Percentiles rank a stretch among this genome's conserved stretches.
phyloP scores from a whole-genome alignment of 31 red algal species.

The Bonnemaisonia californica region DNA sequence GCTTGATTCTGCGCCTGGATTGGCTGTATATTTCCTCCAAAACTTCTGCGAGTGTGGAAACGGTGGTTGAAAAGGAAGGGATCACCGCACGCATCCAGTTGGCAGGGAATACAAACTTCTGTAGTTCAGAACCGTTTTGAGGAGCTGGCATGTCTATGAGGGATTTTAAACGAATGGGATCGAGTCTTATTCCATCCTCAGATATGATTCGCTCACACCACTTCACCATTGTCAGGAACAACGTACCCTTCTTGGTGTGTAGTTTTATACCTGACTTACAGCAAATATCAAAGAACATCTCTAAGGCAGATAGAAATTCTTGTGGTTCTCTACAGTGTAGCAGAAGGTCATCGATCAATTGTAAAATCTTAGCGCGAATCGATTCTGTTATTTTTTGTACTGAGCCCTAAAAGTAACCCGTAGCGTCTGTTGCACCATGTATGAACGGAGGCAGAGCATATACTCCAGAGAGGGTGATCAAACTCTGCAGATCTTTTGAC shows the following conservation, averaged over 20 bases:
- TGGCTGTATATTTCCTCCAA: neutral
- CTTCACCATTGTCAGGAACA: neutral
- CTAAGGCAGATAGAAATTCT: neutral
- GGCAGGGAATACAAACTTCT: neutral
- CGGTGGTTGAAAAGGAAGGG: neutral
- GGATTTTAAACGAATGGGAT: too few species aligned
- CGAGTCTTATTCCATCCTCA: neutral
- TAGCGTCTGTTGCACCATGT: too few species aligned
- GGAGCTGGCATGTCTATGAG: too few species aligned
- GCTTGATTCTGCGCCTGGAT: neutral
- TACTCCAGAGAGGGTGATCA: too few species aligned
- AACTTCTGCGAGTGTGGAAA: neutral
- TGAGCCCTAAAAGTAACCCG: too few species aligned
- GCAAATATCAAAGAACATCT: neutral
- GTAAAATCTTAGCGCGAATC: too few species aligned
- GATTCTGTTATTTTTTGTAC: too few species aligned
- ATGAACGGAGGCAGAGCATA: too few species aligned
- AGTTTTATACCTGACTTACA: neutral
- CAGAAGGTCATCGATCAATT: slow-evolving; percentile 14
- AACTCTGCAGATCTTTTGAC: too few species aligned
- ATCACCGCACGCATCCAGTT: slow-evolving; percentile 4
- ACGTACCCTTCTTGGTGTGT: neutral
- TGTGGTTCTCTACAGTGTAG: neutral
- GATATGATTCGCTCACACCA: slow-evolving; percentile 10
- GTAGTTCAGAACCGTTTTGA: too few species aligned